Evolutionary conservation across 208 protist species (phyloP), one percentile per base, ranked within the genome.

Genomic region (Wallacemonas sp.): DNA sequence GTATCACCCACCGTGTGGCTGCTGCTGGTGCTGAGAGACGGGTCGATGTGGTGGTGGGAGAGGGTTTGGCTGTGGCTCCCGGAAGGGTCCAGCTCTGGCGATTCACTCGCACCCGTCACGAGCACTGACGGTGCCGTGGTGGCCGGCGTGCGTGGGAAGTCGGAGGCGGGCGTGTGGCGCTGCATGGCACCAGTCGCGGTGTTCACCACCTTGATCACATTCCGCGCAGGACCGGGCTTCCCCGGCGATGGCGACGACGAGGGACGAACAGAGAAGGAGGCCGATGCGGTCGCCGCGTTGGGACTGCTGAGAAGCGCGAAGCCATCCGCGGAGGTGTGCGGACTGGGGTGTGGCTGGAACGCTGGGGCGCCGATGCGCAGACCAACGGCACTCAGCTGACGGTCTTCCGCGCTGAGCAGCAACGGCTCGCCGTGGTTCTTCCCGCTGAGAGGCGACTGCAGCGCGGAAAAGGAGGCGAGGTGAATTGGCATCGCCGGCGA

Each of bases 171-270:
- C 51, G 51, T 41, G 51, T 58, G 51, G 4, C 9, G 28, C 30
- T 58, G 51, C 31, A 21, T 58, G 15, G 28, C 44, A 45, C n/a
- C 72, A 1, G 72, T 78, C 24, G 72, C 72, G 30, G 72, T 78
- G 67, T 78, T 78, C 17, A 69, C 72, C 9, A 78, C 72, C n/a
- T 49, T 78, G 62, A 78, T 53, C 9, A 65, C 67, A 8, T 53
- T 63, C 11, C 72, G 67, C 21, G 62, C 36, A 22, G 68, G 30
- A 2, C 55, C 62, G 15, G 70, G 38, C 11, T n/a, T n/a, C n/a
- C n/a, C n/a, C n/a, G n/a, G 44, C 56, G 17, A 9, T 21, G 45
- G 54, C 0, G 36, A 44, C 15, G 66, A 39, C 2, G 53, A 27
- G 6, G 36, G 36, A 41, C 51, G 9, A 14, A 17, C 30, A 19